Evolutionary conservation across 768 basidiomycete genomes (phyloP), one percentile per base, ranked within the genome.

Genomic region (Russula foetens): DNA sequence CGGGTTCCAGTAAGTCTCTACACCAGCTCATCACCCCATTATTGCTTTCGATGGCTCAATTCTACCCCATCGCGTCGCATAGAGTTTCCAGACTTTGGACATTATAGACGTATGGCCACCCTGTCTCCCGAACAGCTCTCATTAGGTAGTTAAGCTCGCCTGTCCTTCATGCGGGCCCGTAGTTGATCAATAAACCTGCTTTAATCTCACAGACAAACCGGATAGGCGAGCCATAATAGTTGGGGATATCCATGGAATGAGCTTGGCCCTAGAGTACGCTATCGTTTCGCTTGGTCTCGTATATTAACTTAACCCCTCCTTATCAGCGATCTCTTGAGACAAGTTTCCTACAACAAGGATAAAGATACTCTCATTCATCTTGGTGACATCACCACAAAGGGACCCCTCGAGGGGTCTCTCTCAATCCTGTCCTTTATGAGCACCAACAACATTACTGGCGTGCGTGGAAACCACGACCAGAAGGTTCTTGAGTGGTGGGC

Each of bases 391-490:
- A 67, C 90, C 19, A 76, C 88, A 23, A 95, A 89, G 71, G 88
- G 85, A 5, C 70, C 78, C 0, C 78, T 80, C 55, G 63, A 78
- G 38, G 79, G 80, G n/a, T 87, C 89, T 0, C 71, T 86, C 60
- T 75, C 80, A 7, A 77, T 88, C 21, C 73, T 96, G 9, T 71
- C 76, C 7, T 90, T 81, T 71, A 78, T 97, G 78, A 73, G 84
- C 2, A 68, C 73, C 9, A 70, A 86, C 67, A 81, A 83, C 58
- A 76, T 92, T 45, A 79, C 79, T 24, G 93, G 92, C 17, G 92
- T 97, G 3, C 83, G 95, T 31, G 95, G 96, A 0, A 98, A 98
- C 70, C 92, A 98, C 69, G 95, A 98, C 74, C 92, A 98, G 72
- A 80, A 80, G 63, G 83, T 94, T 46, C 79, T 98, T 47, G 89